Percentiles rank a stretch among this genome's conserved stretches.
phyloP scores from a whole-genome alignment of 768 basidiomycete species.

The Termitomyces sp. region DNA sequence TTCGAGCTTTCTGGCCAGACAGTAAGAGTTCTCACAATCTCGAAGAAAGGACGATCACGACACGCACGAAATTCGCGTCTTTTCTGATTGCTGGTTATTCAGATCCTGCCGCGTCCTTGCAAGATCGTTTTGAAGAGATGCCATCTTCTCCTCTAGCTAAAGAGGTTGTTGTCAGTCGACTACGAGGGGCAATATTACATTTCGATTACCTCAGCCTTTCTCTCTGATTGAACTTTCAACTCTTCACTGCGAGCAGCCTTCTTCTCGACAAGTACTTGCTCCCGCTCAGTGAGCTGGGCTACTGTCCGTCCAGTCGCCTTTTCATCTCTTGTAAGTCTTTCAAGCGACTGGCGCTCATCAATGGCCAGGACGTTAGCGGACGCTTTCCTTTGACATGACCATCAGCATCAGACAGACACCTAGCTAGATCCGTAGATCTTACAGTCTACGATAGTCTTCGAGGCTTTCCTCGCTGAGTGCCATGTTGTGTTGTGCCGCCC shows the following conservation, averaged over 20 bases:
- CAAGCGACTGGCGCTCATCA: slow-evolving; percentile 82
- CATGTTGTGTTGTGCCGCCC: slow-evolving; percentile 65
- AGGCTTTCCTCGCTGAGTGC: slow-evolving; percentile 80
- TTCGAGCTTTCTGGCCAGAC: slow-evolving; percentile 67
- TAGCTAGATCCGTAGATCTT: slow-evolving; percentile 18
- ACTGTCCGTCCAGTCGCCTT: slow-evolving; percentile 66
- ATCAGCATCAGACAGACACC: background rate
- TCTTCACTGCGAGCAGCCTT: slow-evolving; percentile 54
- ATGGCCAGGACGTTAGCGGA: slow-evolving; percentile 75
- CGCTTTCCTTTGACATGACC: slow-evolving; percentile 52
- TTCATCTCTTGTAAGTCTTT: slow-evolving; percentile 75
- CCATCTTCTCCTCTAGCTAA: slow-evolving; percentile 59
- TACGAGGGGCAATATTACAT: background rate
- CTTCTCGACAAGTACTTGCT: slow-evolving; percentile 58
- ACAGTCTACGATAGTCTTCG: slow-evolving; percentile 84
- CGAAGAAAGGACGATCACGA: background rate
- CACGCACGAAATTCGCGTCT: slow-evolving; percentile 68
- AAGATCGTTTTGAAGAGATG: slow-evolving; percentile 54
- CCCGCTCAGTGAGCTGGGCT: slow-evolving; percentile 60
- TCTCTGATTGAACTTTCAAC: slow-evolving; percentile 35
- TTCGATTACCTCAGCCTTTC: slow-evolving; percentile 51
- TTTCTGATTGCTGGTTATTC: slow-evolving; percentile 82
- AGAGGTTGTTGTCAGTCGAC: background rate
- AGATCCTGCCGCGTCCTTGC: slow-evolving; percentile 66
- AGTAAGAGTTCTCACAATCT: background rate